Conservation (phyloP, 1,139 yeast species). For the Ashbya aceris region DNA sequence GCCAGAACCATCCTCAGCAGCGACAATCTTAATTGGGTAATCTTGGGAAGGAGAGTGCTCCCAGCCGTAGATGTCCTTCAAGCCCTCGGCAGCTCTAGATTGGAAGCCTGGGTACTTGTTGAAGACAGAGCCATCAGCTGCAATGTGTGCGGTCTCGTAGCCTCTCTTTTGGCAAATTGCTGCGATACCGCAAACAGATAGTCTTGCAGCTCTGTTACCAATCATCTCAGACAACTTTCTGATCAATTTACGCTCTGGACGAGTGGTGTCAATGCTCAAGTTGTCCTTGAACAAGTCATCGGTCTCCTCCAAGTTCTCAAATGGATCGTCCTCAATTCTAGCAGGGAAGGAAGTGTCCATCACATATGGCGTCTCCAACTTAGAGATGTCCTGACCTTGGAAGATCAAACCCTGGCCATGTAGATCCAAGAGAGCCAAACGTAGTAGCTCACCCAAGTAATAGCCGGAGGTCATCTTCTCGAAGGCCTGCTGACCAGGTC, state of each 20-base stretch:
- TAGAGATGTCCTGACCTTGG: slow-evolving; percentile 54
- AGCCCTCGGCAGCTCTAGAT: slow-evolving; percentile 79
- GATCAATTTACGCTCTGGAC: slow-evolving; percentile 72
- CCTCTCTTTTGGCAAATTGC: slow-evolving; percentile 88
- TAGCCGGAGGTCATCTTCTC: slow-evolving; percentile 98
- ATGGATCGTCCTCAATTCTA: slow-evolving; percentile 80
- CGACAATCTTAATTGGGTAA: slow-evolving; percentile 72
- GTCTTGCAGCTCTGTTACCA: slow-evolving; percentile 88
- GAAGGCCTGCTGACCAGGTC: slow-evolving; percentile 93
- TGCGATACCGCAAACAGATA: slow-evolving; percentile 92
- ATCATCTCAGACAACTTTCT: slow-evolving; percentile 78
- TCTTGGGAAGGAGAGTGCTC: slow-evolving; percentile 34
- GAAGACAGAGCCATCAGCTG: slow-evolving; percentile 95
- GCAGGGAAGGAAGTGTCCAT: slow-evolving; percentile 90
- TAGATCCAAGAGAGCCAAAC: slow-evolving; percentile 72
- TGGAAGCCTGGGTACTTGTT: slow-evolving; percentile 89
- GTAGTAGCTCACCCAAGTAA: slow-evolving; percentile 85
- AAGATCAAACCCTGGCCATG: slow-evolving; percentile 58
- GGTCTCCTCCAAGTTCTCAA: slow-evolving; percentile 73
- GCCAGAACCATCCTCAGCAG: slow-evolving; percentile 98
- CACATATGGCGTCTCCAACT: slow-evolving; percentile 51
- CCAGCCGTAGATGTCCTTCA: slow-evolving; percentile 89
- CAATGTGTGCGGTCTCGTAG: slow-evolving; percentile 71
- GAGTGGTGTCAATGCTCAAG: slow-evolving; percentile 57
- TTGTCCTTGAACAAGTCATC: slow-evolving; percentile 51